phyloP scores from a whole-genome alignment of 345 rosid genomes.

The Isatis tinctoria region DNA sequence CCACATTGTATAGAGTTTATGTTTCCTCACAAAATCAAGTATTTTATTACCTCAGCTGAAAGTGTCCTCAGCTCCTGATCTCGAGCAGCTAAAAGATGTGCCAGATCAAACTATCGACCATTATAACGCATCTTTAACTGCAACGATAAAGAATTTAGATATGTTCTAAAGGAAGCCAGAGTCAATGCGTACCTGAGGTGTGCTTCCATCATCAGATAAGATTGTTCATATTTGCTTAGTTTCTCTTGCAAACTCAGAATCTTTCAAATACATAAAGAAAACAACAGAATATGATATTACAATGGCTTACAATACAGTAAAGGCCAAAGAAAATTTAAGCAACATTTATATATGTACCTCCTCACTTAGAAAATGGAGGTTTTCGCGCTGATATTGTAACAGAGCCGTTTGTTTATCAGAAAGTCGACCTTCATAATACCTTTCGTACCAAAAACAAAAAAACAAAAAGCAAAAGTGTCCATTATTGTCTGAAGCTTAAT shows the following conservation, averaged over 20 bases:
- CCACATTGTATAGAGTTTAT: not conserved
- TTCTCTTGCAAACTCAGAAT: constrained; percentile 86
- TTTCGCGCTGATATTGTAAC: constrained; percentile 95
- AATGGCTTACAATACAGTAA: not conserved
- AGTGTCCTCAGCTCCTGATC: constrained; percentile 90
- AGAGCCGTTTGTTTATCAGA: constrained; percentile 97
- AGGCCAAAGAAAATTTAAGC: not conserved
- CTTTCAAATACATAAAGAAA: constrained; percentile 38
- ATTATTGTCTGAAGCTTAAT: not conserved
- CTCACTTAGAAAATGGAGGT: constrained; percentile 90
- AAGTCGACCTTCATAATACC: constrained; percentile 87
- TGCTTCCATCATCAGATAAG: constrained; percentile 82
- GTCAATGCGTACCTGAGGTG: constrained; percentile 67
- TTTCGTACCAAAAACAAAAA: constrained; percentile 26
- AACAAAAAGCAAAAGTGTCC: not conserved
- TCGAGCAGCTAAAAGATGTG: constrained; percentile 87
- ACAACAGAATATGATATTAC: not conserved
- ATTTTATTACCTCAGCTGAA: constrained; percentile 74
- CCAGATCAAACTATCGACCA: constrained; percentile 74
- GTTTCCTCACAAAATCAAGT: not conserved
- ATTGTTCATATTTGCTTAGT: constrained; percentile 83
- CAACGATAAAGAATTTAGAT: not conserved
- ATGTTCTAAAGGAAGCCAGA: not conserved
- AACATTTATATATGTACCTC: constrained; percentile 49
- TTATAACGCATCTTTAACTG: not conserved